Evolutionary conservation across 2,329 filamentous ascomycete genomes (phyloP).

Genomic region (Ophiosphaerella narmari): DNA sequence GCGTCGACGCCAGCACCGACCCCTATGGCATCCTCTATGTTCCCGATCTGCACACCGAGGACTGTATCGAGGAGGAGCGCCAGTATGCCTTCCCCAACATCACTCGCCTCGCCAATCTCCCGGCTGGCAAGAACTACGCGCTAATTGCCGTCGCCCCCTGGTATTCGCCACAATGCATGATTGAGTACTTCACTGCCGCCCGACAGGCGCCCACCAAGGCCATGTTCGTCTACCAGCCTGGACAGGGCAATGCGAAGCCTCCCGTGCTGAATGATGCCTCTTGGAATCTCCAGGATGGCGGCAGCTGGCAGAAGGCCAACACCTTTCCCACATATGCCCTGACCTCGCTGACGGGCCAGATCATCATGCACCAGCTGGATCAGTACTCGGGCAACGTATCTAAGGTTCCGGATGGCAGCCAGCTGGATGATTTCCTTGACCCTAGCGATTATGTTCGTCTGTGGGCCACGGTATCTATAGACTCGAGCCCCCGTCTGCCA

Average conservation of each 20-base stretch:
- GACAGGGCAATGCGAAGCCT: slow-evolving; percentile 60
- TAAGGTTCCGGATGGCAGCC: slow-evolving; percentile 46
- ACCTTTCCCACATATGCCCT: slow-evolving; percentile 84
- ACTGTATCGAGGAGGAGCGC: slow-evolving; percentile 67
- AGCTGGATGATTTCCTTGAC: slow-evolving; percentile 46
- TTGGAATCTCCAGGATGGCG: slow-evolving; percentile 74
- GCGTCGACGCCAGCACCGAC: slow-evolving; percentile 63
- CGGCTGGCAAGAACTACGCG: slow-evolving; percentile 66
- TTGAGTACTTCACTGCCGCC: slow-evolving; percentile 68
- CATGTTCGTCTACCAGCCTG: slow-evolving; percentile 61
- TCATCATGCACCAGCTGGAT: slow-evolving; percentile 72
- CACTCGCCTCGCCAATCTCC: slow-evolving; percentile 72
- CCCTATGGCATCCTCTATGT: slow-evolving; percentile 85
- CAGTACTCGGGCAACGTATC: slow-evolving; percentile 78
- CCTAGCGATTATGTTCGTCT: slow-evolving; percentile 55
- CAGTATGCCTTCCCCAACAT: slow-evolving; percentile 75
- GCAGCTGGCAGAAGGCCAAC: slow-evolving; percentile 72
- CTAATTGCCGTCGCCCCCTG: slow-evolving; percentile 86
- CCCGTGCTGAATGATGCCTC: slow-evolving; percentile 65
- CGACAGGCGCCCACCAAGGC: slow-evolving; percentile 63
- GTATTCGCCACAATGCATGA: slow-evolving; percentile 74
- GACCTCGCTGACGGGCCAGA: slow-evolving; percentile 66
- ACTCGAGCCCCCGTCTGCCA: slow-evolving; percentile 64
- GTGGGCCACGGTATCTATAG: slow-evolving; percentile 55
- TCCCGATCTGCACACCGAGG: slow-evolving; percentile 67